Evolutionary conservation across 2,329 filamentous ascomycete genomes (phyloP).

Genomic region (Neophaeococcomyces mojaviensis): DNA sequence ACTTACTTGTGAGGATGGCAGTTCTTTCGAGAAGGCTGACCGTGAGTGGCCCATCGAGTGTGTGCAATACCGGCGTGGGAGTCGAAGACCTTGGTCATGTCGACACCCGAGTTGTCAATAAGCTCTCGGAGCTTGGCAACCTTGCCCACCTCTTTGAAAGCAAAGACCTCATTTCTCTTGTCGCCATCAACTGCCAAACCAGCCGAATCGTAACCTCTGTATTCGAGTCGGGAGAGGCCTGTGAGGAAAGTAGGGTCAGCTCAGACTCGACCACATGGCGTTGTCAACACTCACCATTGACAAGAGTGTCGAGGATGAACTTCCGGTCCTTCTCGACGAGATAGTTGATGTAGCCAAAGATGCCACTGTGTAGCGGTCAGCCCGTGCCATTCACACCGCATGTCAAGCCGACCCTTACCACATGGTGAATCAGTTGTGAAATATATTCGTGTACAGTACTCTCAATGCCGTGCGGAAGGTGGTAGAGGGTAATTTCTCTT

Average conservation of each 20-base stretch:
- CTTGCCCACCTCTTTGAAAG: slow-evolving; percentile 99
- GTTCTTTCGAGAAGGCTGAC: slow-evolving; percentile 84
- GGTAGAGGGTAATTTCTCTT: too few relatives aligned
- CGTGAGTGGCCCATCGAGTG: slow-evolving; percentile 98
- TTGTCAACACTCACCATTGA: slow-evolving; percentile 65
- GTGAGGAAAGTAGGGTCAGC: slow-evolving; percentile 16
- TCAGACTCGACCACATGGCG: slow-evolving; percentile 4
- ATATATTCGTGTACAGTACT: neutral
- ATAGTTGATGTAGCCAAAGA: slow-evolving; percentile 99
- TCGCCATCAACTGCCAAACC: slow-evolving; percentile 93
- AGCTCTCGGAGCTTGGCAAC: slow-evolving; percentile 92
- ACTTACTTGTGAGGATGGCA: slow-evolving; percentile 95
- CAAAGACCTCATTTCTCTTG: slow-evolving; percentile 96
- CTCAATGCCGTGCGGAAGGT: too few relatives aligned
- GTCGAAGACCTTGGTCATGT: slow-evolving; percentile 89
- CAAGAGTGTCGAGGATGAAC: slow-evolving; percentile 89
- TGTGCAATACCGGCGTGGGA: slow-evolving; percentile 98
- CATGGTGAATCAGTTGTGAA: slow-evolving; percentile 4
- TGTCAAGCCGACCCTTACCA: slow-evolving; percentile 1
- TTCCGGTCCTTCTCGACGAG: slow-evolving; percentile 97
- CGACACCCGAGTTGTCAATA: slow-evolving; percentile 73
- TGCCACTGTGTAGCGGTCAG: slow-evolving; percentile 54
- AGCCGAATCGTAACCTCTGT: slow-evolving; percentile 96
- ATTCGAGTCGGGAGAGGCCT: slow-evolving; percentile 94
- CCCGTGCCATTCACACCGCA: neutral